phyloP scores from a whole-genome alignment of 331 rosid species.

The Acacia pycnantha region DNA sequence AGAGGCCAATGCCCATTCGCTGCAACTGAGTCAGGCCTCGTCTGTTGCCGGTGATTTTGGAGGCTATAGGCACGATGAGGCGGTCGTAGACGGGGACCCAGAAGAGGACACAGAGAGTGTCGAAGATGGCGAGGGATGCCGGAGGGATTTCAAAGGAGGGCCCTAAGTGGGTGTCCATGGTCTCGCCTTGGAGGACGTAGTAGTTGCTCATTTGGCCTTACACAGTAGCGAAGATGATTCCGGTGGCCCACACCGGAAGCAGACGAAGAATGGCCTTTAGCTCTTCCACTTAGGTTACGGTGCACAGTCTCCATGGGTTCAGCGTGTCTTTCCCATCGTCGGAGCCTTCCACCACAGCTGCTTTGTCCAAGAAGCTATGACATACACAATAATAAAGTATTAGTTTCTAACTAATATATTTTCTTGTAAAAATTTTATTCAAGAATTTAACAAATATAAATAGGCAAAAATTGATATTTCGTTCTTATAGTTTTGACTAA shows the following conservation, averaged over 20 bases:
- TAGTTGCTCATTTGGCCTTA: constrained; percentile 49
- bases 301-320: constrained; percentile 50
- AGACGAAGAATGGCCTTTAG: constrained; percentile 40
- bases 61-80: constrained; percentile 38
- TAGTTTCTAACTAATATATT: no score
- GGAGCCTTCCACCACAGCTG: constrained; percentile 33
- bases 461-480: no score
- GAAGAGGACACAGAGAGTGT: constrained; percentile 47
- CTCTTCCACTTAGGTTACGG: constrained; percentile 54
- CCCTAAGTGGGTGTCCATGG: constrained; percentile 38
- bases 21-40: constrained; percentile 53
- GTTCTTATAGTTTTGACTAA: no score
- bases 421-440: no score
- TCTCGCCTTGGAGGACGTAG: constrained; percentile 42
- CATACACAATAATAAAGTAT: not conserved
- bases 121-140: constrained; percentile 43
- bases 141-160: constrained; percentile 39
- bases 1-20: constrained; percentile 52
- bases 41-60: constrained; percentile 35
- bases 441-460: no score
- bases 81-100: constrained; percentile 52
- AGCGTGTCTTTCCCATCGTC: constrained; percentile 25
- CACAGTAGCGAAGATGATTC: constrained; percentile 47
- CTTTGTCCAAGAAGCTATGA: constrained; percentile 49
- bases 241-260: constrained; percentile 53